Base-by-base conservation (phyloP, 352 stramenopile genomes). In the Globisporangium uncinulatum region DNA sequence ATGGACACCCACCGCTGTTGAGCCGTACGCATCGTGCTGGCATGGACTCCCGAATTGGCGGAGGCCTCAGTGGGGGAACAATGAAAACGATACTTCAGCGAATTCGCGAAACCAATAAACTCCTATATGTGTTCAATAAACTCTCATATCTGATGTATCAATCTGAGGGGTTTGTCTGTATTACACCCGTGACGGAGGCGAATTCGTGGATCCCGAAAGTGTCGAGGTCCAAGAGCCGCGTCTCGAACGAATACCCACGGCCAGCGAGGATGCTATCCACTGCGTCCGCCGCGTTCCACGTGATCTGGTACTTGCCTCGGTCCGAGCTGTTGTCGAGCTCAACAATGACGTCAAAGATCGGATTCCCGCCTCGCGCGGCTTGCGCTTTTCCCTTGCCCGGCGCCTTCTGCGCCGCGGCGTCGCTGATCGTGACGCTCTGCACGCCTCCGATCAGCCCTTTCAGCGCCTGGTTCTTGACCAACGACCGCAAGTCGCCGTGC, bases 301-400 rank as follows among this genome's bases (percentile, higher is more conserved):
- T 81, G 46, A 96, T 78, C 13, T 66, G 62, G 63, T 79, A 96
- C 21, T 68, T 62, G 45, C 89, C 66, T n/a, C 63, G 70, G 32
- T 67, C 54, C 2, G 71, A 67, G 37, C 79, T 59, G 39, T 45
- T 45, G 41, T 81, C 67, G 17, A 96, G 56, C 57, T 96, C 87
- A n/a, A 96, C 76, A 51, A 96, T 83, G 49, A 90, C 70, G 34
- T 95, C 84, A 59, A 95, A 95, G 19, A 87, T 84, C 4, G 86
- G 83, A 15, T 73, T 73, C 8, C 8, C 78, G 39, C 49, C 65
- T 19, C 79, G 71, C 67, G 85, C 60, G 14, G 74, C 69, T 53
- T 75, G 65, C 36, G 80, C 14, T 50, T 80, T 86, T 45, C 55
- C 66, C 57, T 74, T 61, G 19, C 20, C 57, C 0, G 49, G 11